Percentiles rank a stretch among this genome's conserved stretches.
phyloP scores from a whole-genome alignment of 1,139 yeast genomes.

The Geotrichum klebahnii region DNA sequence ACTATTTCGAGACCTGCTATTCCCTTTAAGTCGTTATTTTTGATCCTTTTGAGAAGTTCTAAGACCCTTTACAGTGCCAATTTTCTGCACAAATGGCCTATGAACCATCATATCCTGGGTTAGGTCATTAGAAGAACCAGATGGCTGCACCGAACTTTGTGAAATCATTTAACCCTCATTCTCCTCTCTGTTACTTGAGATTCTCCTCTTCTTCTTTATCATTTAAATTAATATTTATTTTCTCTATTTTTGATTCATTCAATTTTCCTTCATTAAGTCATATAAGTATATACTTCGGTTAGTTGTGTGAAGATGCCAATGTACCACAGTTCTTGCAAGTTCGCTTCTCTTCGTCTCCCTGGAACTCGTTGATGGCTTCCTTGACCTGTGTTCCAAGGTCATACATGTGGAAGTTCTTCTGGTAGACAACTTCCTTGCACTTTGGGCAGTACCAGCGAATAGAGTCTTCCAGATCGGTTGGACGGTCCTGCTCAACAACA shows the following conservation, averaged over 20 bases:
- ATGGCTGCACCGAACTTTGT: too few relatives aligned
- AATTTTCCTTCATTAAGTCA: background rate
- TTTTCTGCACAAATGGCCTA: too few relatives aligned
- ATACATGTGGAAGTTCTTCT: slow-evolving; percentile 64
- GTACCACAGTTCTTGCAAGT: slow-evolving; percentile 77
- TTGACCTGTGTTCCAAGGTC: slow-evolving; percentile 91
- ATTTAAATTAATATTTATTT: too few relatives aligned
- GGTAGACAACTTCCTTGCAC: slow-evolving; percentile 64
- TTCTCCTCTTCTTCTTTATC: too few relatives aligned
- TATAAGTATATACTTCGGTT: background rate
- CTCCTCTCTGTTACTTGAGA: too few relatives aligned
- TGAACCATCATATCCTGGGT: too few relatives aligned
- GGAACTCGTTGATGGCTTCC: slow-evolving; percentile 71
- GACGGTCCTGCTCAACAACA: slow-evolving; percentile 93
- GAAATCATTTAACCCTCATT: too few relatives aligned
- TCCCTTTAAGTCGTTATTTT: too few relatives aligned
- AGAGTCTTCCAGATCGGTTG: slow-evolving; percentile 60
- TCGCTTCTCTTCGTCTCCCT: slow-evolving; percentile 55
- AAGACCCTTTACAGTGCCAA: too few relatives aligned
- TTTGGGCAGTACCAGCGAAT: slow-evolving; percentile 81
- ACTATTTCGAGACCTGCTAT: too few relatives aligned
- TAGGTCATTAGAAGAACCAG: too few relatives aligned
- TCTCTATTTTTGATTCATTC: background rate
- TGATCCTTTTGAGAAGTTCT: too few relatives aligned
- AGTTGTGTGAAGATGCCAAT: slow-evolving; percentile 29